A percentile compares a stretch with the other conserved stretches of the same genome.
phyloP scores from a whole-genome alignment of 352 stramenopile genomes.

The Phytophthora pini region DNA sequence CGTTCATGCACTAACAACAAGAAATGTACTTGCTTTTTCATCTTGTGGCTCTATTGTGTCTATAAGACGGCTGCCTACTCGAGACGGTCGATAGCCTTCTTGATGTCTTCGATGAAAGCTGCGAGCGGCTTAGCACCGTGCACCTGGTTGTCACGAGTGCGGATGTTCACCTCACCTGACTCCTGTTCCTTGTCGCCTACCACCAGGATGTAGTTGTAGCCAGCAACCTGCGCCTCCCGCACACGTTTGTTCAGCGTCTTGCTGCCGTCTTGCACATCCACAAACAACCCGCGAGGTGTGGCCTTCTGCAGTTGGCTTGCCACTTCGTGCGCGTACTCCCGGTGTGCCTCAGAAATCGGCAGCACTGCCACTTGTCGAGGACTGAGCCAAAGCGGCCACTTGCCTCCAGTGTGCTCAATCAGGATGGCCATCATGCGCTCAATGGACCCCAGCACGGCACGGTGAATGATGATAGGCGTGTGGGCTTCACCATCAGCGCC shows the following conservation, averaged over 20 bases:
- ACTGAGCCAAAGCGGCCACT: constrained; percentile 97
- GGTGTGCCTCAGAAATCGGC: constrained; percentile 69
- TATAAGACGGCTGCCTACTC: constrained; percentile 49
- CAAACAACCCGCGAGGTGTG: constrained; percentile 43
- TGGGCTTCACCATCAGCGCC: constrained; percentile 88
- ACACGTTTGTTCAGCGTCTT: constrained; percentile 90
- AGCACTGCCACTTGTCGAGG: constrained; percentile 82
- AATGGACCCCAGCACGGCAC: constrained; percentile 96
- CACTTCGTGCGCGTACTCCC: constrained; percentile 68
- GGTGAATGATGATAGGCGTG: constrained; percentile 98
- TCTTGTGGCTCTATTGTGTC: constrained; percentile 34
- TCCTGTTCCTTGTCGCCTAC: constrained; percentile 78
- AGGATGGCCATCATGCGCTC: constrained; percentile 99
- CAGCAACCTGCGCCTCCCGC: constrained; percentile 77
- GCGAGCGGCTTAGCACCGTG: constrained; percentile 67
- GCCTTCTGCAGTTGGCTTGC: constrained; percentile 48
- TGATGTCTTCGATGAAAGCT: constrained; percentile 64
- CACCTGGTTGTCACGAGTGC: constrained; percentile 84
- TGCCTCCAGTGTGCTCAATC: constrained; percentile 96
- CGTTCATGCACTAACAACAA: constrained; percentile 16
- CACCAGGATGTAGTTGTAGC: constrained; percentile 90
- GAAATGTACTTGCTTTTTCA: constrained; percentile 18
- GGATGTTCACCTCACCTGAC: constrained; percentile 67
- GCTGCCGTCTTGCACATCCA: constrained; percentile 76
- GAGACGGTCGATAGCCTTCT: constrained; percentile 61